Conservation (phyloP, 768 basidiomycete genomes). For the Tephrocybe sp. region DNA sequence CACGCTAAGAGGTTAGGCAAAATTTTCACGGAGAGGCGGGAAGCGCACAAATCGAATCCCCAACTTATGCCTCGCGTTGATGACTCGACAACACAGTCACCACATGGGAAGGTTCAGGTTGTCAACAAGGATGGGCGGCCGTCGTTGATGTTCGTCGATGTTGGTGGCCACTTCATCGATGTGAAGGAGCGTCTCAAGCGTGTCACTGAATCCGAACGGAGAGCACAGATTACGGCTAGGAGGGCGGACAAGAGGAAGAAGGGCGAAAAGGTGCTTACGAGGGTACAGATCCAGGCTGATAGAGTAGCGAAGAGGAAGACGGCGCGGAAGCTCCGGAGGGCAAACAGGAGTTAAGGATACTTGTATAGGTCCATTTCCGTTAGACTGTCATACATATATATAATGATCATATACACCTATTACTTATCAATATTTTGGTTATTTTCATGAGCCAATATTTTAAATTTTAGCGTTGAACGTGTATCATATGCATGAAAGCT, state of each 20-base stretch:
- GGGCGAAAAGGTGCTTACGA: background rate
- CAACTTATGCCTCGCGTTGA: constrained; percentile 38
- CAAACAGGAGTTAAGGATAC: too few species aligned
- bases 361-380: too few species aligned
- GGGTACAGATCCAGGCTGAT: too few species aligned
- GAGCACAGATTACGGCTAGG: constrained; percentile 31
- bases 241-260: constrained; percentile 25
- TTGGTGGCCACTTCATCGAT: constrained; percentile 71
- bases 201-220: constrained; percentile 48
- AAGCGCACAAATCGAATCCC: constrained; percentile 38
- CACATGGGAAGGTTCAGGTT: constrained; percentile 34
- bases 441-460: too few species aligned
- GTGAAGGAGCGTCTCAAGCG: constrained; percentile 51
- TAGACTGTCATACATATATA: too few species aligned
- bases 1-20: constrained; percentile 41
- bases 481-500: too few species aligned
- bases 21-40: constrained; percentile 30
- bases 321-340: too few species aligned
- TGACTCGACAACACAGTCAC: constrained; percentile 38
- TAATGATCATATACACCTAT: too few species aligned
- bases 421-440: too few species aligned
- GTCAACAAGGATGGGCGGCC: constrained; percentile 47
- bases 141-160: constrained; percentile 67
- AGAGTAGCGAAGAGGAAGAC: too few species aligned
- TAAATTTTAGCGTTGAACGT: too few species aligned